Evolutionary conservation across 2,329 filamentous ascomycete genomes (phyloP).

Genomic region (Monosporascus sp.): DNA sequence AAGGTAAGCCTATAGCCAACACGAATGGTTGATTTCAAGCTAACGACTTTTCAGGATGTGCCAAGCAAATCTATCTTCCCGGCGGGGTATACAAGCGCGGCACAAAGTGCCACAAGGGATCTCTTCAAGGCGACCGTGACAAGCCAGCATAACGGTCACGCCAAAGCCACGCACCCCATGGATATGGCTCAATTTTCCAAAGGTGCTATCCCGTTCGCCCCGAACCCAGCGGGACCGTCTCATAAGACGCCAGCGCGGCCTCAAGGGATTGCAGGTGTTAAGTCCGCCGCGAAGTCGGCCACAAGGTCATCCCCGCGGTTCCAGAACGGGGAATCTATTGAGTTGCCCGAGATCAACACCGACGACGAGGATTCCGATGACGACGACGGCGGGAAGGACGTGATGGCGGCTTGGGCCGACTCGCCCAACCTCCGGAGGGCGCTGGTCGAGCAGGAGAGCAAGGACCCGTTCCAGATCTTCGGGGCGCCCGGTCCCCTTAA

Average conservation of each 20-base stretch:
- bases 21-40: constrained; percentile 10
- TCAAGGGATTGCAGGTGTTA: constrained; percentile 37
- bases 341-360: constrained; percentile 90
- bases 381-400: constrained; percentile 48
- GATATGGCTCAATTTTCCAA: constrained; percentile 87
- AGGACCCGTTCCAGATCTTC: constrained; percentile 83
- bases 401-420: constrained; percentile 82
- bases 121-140: constrained; percentile 64
- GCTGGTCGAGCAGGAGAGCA: constrained; percentile 74
- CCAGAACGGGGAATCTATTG: constrained; percentile 82
- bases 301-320: constrained; percentile 75
- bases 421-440: constrained; percentile 74
- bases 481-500: constrained; percentile 81
- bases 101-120: constrained; percentile 48
- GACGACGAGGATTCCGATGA: constrained; percentile 79
- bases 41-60: constrained; percentile 48
- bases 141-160: constrained; percentile 60
- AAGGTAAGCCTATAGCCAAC: constrained; percentile 50
- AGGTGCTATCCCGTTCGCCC: constrained; percentile 82
- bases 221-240: constrained; percentile 47
- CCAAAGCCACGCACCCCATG: constrained; percentile 62
- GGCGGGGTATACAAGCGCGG: constrained; percentile 56
- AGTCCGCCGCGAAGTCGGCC: constrained; percentile 56
- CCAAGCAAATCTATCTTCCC: constrained; percentile 56
- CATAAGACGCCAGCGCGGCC: constrained; percentile 67